Evolutionary conservation across 1,139 yeast genomes (phyloP), one percentile per base, ranked within the genome.

Genomic region (Lodderomyces theae): DNA sequence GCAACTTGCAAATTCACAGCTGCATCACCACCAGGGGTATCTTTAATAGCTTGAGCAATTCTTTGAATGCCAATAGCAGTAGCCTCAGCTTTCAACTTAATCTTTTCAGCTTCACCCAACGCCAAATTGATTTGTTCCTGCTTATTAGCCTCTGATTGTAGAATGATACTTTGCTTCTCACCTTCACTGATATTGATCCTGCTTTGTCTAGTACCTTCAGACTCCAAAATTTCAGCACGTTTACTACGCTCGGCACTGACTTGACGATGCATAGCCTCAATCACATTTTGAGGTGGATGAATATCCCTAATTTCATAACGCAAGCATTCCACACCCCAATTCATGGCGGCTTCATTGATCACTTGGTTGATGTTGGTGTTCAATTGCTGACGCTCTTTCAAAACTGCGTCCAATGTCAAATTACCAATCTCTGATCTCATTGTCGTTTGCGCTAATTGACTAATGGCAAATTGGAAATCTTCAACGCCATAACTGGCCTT

Each of bases 371-470:
- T 86, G 63, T 85, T 84, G 47, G 64, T 64, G 62, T 87, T 87
- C 52, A 87, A 72, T 25, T 73, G 58, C 56, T 84, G 90, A 54
- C 95, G 74, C 60, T 86, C 95, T 50, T 79, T 75, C 51, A 87
- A 72, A 16, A 86, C 94, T 41, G 82, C 78, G 55, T 87, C 95
- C 52, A 87, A 73, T 3, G 89, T 74, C 68, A 86, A 67, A 47
- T 86, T 85, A 39, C 95, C 95, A 54, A 87, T 87, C 61, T 87
- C 95, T 1, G 88, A 80, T 54, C 95, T 73, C 95, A 87, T 87
- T 30, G 95, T 86, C 16, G 96, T 86, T 60, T 86, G 95, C 0
- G 95, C 95, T 51, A 87, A 74, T 63, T 87, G 95, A 39, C 85
- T 74, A 43, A 87, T 81, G 37, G 95, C 95, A 58, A 84, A 87